A percentile compares a stretch with the other conserved stretches of the same genome.
These are phyloP conservation scores for Pythium coloratum DNA, from an alignment of 352 stramenopile species.

Conservation along the genomic window DNA sequence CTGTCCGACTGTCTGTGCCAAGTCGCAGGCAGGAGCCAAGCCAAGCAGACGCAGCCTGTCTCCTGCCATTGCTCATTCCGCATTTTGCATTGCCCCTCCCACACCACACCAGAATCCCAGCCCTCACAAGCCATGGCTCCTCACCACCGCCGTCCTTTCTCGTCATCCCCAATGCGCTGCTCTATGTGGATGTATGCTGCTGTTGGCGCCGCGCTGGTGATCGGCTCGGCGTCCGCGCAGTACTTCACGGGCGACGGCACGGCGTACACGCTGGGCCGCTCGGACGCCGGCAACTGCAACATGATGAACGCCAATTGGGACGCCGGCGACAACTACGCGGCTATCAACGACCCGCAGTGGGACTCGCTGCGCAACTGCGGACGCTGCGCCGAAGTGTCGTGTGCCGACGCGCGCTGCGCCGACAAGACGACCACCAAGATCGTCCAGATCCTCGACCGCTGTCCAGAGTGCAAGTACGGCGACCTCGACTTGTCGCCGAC, in stretches of 20 bases:
- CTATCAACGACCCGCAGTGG: slow-evolving; percentile 72
- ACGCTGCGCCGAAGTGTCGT: slow-evolving; percentile 66
- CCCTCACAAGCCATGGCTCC: not conserved
- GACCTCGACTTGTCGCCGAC: slow-evolving; percentile 63
- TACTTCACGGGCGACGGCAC: slow-evolving; percentile 32
- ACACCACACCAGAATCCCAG: not conserved
- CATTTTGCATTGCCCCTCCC: not conserved
- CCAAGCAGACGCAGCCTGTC: not conserved
- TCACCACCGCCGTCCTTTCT: slow-evolving; percentile 1
- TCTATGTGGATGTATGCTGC: not conserved
- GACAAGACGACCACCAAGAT: slow-evolving; percentile 41
- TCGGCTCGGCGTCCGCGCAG: slow-evolving; percentile 4
- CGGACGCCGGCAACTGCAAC: slow-evolving; percentile 32
- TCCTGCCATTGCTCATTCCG: not conserved
- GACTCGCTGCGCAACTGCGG: slow-evolving; percentile 54
- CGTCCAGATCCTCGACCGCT: slow-evolving; percentile 71
- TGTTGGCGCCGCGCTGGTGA: not conserved
- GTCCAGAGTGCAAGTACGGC: slow-evolving; percentile 69
- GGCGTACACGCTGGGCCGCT: slow-evolving; percentile 22
- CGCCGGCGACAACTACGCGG: slow-evolving; percentile 51
- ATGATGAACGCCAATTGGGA: slow-evolving; percentile 27
- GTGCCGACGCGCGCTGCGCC: slow-evolving; percentile 47
- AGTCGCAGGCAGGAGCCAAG: too few relatives aligned
- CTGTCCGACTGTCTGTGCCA: too few relatives aligned
- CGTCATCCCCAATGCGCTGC: not conserved